Evolutionary conservation across 1,284 basidiomycete genomes (phyloP).

Genomic region (Cryptococcus sp.): DNA sequence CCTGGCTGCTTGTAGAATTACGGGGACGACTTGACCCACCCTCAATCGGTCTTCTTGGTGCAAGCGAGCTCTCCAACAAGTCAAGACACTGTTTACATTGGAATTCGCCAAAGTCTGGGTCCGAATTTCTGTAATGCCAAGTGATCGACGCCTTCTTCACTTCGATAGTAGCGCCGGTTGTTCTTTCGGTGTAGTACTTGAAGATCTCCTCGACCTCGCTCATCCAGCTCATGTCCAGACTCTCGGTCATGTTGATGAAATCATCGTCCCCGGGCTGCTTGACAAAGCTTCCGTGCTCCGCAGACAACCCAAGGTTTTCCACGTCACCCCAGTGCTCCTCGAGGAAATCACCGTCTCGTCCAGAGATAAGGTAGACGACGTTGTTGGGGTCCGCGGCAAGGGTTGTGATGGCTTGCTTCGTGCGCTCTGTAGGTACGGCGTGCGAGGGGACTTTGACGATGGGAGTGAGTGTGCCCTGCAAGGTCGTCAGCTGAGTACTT

Average conservation of each 20-base stretch:
- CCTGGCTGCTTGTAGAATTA: neutral
- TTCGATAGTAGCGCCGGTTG: conserved; percentile 94
- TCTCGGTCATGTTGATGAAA: conserved; percentile 88
- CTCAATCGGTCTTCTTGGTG: conserved; percentile 84
- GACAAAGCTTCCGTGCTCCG: conserved; percentile 95
- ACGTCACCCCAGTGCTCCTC: conserved; percentile 89
- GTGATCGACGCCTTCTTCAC: conserved; percentile 96
- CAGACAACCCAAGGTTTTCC: conserved; percentile 80
- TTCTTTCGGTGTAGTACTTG: conserved; percentile 93
- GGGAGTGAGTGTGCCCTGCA: conserved; percentile 87
- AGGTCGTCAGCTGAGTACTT: conserved; percentile 2
- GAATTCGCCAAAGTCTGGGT: conserved; percentile 95
- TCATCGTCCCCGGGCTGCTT: conserved; percentile 66
- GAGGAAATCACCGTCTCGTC: conserved; percentile 90
- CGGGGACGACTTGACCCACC: conserved; percentile 56
- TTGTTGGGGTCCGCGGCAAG: conserved; percentile 81
- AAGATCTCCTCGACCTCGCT: conserved; percentile 92
- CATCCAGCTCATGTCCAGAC: conserved; percentile 98
- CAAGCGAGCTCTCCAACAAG: conserved; percentile 87
- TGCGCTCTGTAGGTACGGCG: conserved; percentile 76
- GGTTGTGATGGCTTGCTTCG: conserved; percentile 71
- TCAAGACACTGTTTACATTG: conserved; percentile 96
- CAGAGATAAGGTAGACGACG: conserved; percentile 95
- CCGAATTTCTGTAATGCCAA: conserved; percentile 93
- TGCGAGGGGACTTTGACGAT: conserved; percentile 92